Evolutionary conservation across 768 basidiomycete genomes (phyloP), one percentile per base, ranked within the genome.

Genomic region (Mycena haematopus): DNA sequence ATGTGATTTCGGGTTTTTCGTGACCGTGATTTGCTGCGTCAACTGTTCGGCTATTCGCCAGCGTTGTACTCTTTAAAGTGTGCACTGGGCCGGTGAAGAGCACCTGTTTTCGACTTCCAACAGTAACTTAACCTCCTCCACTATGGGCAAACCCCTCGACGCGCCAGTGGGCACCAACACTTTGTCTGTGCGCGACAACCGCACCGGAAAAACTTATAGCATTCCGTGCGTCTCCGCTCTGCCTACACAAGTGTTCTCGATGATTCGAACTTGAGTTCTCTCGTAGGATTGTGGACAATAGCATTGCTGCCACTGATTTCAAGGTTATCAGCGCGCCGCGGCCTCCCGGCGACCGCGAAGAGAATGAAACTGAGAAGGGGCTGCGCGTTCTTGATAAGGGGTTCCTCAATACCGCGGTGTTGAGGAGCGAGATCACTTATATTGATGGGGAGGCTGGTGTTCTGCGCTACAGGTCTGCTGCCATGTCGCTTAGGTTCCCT

Each of bases 391-490:
- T 85, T 25, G 92, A 94, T 77, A 86, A 85, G 74, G 92, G 91
- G 15, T 95, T 91, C 75, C 72, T 93, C 73, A 93, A 93, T 65
- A 93, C 92, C 7, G 91, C 91, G 49, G 90, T 93, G 55, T 83
- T 93, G 60, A 78, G 86, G 67, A 93, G 91, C 66, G 76, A 84
- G 69, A 95, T 96, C 69, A 95, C 94, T 0, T 96, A 88, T 68
- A 96, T 96, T 65, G 94, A 96, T 71, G 95, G 95, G 50, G 92
- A 95, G 21, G 89, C 84, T 40, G 93, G 92, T 76, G 84, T 93
- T 52, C 74, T 93, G 62, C 87, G 91, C 49, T 93, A 93, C 76
- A 85, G 91, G 91, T 89, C 62, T 38, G 65, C 44, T 51, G 9
- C n/a, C 38, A 24, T 17, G 36, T 35, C 13, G 40, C 31, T 17